Conservation (phyloP, 2,329 filamentous ascomycete species). For the Pezicula radicicola region DNA sequence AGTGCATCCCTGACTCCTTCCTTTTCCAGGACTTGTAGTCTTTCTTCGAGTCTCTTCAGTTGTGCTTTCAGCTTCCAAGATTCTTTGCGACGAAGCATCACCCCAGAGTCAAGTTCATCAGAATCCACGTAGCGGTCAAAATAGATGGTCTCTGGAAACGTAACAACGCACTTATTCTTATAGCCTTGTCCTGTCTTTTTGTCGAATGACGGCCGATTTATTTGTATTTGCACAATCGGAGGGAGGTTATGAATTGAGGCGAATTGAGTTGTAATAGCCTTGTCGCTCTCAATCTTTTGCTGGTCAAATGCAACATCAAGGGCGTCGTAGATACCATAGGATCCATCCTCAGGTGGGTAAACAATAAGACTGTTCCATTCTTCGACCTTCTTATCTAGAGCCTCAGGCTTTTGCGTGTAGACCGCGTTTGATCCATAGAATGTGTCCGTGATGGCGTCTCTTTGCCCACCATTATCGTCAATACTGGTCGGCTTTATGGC, state of each 20-base stretch:
- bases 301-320: constrained; percentile 84
- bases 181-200: constrained; percentile 53
- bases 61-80: constrained; percentile 73
- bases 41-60: constrained; percentile 50
- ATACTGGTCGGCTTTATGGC: constrained; percentile 72
- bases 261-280: constrained; percentile 57
- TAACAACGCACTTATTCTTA: constrained; percentile 76
- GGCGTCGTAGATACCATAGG: constrained; percentile 73
- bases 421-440: constrained; percentile 62
- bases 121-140: constrained; percentile 85
- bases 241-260: constrained; percentile 74
- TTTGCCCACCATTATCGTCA: constrained; percentile 68
- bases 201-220: constrained; percentile 78
- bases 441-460: constrained; percentile 73
- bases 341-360: constrained; percentile 47
- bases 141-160: constrained; percentile 78
- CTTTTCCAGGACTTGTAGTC: constrained; percentile 22
- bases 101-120: constrained; percentile 48
- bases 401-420: constrained; percentile 50
- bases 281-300: constrained; percentile 67
- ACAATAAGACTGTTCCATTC: constrained; percentile 55
- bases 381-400: constrained; percentile 38
- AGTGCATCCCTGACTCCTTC: constrained; percentile 24
- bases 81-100: constrained; percentile 63
- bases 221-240: constrained; percentile 83